phyloP scores from a whole-genome alignment of 176 grass and related monocot species.

The Carex pumila region DNA sequence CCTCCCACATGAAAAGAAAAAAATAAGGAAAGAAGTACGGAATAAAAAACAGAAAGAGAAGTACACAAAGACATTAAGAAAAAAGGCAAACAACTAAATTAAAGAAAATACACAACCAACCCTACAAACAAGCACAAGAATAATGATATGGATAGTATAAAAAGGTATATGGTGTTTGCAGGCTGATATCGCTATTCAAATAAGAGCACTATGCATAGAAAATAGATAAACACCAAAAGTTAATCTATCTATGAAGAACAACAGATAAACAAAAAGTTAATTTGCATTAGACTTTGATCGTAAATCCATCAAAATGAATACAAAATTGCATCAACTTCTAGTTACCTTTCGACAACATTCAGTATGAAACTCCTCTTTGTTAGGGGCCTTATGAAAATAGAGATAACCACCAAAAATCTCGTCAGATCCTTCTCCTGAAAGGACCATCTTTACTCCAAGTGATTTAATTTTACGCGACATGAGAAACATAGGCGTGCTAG shows the following conservation, averaged over 20 bases:
- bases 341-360: slow-evolving; percentile 91
- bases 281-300: neutral
- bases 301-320: neutral
- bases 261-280: neutral
- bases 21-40: neutral
- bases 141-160: neutral
- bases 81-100: neutral
- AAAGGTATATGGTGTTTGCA: neutral
- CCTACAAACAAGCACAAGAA: neutral
- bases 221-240: neutral
- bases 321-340: neutral
- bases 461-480: slow-evolving; percentile 99
- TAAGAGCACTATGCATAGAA: neutral
- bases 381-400: slow-evolving; percentile 98
- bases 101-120: neutral
- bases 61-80: neutral
- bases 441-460: slow-evolving; percentile 97
- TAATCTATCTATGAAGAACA: neutral
- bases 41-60: neutral
- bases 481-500: slow-evolving; percentile 96
- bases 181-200: neutral
- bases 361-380: slow-evolving; percentile 91
- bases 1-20: neutral
- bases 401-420: slow-evolving; percentile 98
- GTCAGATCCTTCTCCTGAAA: slow-evolving; percentile 95